Conservation (phyloP, 768 basidiomycete species). For the Agrocybe chaxingu region DNA sequence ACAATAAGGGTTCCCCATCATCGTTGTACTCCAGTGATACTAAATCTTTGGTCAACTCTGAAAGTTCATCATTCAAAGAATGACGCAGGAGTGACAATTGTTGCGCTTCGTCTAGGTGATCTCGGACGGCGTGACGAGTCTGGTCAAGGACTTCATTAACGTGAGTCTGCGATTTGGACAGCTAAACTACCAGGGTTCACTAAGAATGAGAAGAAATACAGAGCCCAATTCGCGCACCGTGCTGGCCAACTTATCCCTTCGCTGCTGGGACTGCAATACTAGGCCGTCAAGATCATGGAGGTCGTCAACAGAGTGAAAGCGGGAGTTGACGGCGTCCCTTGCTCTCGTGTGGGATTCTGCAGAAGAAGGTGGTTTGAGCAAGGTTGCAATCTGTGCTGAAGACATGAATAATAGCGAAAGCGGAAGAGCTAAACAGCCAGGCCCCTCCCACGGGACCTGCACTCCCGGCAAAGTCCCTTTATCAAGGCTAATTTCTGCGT, state of each 20-base stretch:
- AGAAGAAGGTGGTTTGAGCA: constrained; percentile 47
- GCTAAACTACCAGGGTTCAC: constrained; percentile 50
- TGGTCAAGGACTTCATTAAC: constrained; percentile 44
- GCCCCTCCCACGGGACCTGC: too few relatives aligned
- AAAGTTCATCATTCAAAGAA: constrained; percentile 73
- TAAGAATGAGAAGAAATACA: constrained; percentile 24
- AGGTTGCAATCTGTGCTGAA: constrained; percentile 37
- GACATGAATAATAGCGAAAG: constrained; percentile 16
- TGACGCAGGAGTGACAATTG: constrained; percentile 76
- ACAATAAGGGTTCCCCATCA: constrained; percentile 55
- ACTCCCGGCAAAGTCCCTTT: too few relatives aligned
- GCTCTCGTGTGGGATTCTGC: constrained; percentile 32
- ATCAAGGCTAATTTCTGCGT: too few relatives aligned
- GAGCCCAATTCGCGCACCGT: constrained; percentile 36
- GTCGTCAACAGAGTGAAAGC: constrained; percentile 46
- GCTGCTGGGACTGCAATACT: constrained; percentile 39
- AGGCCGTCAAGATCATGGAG: constrained; percentile 44
- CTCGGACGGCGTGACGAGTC: constrained; percentile 44
- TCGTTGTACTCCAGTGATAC: constrained; percentile 51
- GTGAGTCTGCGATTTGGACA: constrained; percentile 46
- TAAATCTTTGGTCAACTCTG: constrained; percentile 62
- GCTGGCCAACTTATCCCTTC: constrained; percentile 36
- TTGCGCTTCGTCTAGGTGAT: constrained; percentile 61
- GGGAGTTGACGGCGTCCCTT: constrained; percentile 38
- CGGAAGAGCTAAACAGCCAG: neutral